These are phyloP conservation scores for Aureobasidium sp. DNA, from an alignment of 2,329 filamentous ascomycete species.

Conservation along the genomic window DNA sequence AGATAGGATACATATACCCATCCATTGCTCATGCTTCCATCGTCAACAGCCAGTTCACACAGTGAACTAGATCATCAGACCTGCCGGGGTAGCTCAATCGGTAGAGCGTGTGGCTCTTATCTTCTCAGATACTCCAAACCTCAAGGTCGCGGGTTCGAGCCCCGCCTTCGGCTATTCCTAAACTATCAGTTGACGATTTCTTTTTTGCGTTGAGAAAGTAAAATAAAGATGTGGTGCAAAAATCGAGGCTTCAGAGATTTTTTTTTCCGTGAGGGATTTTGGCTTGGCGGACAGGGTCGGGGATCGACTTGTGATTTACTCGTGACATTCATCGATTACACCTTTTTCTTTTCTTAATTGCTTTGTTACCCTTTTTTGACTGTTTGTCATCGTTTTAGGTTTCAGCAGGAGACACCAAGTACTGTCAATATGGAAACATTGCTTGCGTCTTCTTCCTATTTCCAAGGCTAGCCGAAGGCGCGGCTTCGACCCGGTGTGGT, in stretches of 20 bases:
- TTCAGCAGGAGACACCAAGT: no score
- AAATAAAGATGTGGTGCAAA: neutral
- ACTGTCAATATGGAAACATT: no score
- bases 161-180: conserved; percentile 14
- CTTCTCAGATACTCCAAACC: neutral
- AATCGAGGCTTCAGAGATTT: neutral
- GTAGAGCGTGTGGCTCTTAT: conserved; percentile 43
- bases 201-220: no score
- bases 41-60: conserved; percentile 2
- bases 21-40: neutral
- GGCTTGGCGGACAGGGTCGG: neutral
- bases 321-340: no score
- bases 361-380: no score
- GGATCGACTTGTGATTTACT: neutral
- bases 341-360: no score
- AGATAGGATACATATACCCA: neutral
- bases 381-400: no score
- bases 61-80: conserved; percentile 5
- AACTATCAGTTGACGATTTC: neutral
- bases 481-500: no score
- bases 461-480: no score
- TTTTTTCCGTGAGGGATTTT: neutral
- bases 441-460: no score
- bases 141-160: conserved; percentile 14
- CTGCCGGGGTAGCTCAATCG: conserved; percentile 43